A percentile compares a stretch with the other conserved stretches of the same genome.
These are phyloP conservation scores for Podospora pseudocomata DNA, from an alignment of 495 filamentous ascomycete species.

Conservation along the genomic window DNA sequence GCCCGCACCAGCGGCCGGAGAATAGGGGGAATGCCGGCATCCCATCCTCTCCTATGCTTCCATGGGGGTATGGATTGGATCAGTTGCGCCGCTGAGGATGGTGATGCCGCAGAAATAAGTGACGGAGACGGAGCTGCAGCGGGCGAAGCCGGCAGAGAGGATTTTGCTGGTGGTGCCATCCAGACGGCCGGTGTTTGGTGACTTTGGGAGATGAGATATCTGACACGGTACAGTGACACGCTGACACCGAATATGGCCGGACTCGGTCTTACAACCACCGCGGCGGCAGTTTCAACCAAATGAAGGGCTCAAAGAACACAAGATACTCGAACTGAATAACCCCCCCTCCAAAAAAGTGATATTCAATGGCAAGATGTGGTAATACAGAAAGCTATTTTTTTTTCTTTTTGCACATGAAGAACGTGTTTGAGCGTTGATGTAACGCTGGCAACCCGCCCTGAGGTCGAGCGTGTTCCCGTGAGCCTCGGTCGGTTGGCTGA, in stretches of 20 bases:
- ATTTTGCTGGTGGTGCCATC: neutral
- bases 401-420: neutral
- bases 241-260: neutral
- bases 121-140: neutral
- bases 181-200: neutral
- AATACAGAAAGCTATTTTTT: neutral
- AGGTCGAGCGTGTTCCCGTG: neutral
- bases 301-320: neutral
- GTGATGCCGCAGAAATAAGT: neutral
- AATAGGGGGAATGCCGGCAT: slow-evolving; percentile 38
- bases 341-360: neutral
- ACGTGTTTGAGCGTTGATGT: neutral
- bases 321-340: neutral
- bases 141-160: neutral
- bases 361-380: neutral
- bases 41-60: slow-evolving; percentile 26
- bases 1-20: slow-evolving; percentile 65
- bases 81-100: neutral
- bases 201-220: neutral
- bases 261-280: neutral
- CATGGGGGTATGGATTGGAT: neutral
- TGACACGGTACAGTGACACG: neutral
- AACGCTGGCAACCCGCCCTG: neutral
- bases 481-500: neutral
- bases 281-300: neutral